A percentile compares a stretch with the other conserved stretches of the same genome.
These are phyloP conservation scores for Clitoria ternatea DNA, from an alignment of 306 rosid species.

Conservation along the genomic window DNA sequence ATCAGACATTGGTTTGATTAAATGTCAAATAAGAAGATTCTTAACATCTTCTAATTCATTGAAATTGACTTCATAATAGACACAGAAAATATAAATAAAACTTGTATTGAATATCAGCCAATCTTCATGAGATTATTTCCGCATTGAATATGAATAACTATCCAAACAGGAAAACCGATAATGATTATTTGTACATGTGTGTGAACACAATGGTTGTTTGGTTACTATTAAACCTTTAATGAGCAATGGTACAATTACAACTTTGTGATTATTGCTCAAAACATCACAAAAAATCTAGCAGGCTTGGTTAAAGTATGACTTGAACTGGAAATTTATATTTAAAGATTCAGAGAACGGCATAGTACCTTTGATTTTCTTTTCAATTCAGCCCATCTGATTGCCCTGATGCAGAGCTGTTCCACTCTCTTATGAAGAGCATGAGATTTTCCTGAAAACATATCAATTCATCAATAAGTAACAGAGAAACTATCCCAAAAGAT, in stretches of 20 bases:
- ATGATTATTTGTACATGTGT: neutral
- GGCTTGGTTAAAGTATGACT: neutral
- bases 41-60: neutral
- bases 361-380: conserved; percentile 47
- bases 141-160: neutral
- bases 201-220: neutral
- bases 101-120: neutral
- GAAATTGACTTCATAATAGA: neutral
- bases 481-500: neutral
- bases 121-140: neutral
- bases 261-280: neutral
- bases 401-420: conserved; percentile 49
- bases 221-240: neutral
- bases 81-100: neutral
- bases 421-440: conserved; percentile 57
- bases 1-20: neutral
- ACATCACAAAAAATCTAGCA: neutral
- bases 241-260: no score
- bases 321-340: neutral
- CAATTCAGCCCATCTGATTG: conserved; percentile 51
- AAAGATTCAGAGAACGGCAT: neutral
- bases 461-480: conserved; percentile 4
- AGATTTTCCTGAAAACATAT: conserved; percentile 39
- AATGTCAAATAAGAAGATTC: neutral
- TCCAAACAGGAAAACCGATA: neutral